Conservation (phyloP, 495 filamentous ascomycete genomes). For the Hypoxylon perforatum region DNA sequence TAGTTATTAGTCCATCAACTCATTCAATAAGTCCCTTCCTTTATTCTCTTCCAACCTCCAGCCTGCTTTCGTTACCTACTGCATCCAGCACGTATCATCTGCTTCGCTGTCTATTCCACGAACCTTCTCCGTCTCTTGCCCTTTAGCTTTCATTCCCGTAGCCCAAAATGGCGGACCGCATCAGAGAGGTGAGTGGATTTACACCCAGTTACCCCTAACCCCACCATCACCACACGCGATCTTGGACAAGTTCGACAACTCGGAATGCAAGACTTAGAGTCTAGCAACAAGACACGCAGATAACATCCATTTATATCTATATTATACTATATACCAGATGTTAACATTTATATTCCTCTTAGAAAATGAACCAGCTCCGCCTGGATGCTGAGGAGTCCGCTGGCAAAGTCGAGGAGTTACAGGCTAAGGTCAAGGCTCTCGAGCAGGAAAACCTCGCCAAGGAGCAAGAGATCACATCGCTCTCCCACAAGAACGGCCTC, state of each 20-base stretch:
- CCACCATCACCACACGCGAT: slow-evolving; percentile 52
- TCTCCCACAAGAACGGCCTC: slow-evolving; percentile 88
- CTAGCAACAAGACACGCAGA: neutral
- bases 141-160: slow-evolving; percentile 8
- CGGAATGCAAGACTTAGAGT: neutral
- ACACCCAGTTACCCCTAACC: slow-evolving; percentile 47
- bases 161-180: slow-evolving; percentile 69
- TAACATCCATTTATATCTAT: slow-evolving; percentile 16
- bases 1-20: slow-evolving; percentile 38
- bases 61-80: slow-evolving; percentile 34
- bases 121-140: slow-evolving; percentile 26
- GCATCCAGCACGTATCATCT: slow-evolving; percentile 34
- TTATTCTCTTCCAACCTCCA: slow-evolving; percentile 31
- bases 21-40: slow-evolving; percentile 41
- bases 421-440: slow-evolving; percentile 84
- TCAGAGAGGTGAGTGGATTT: slow-evolving; percentile 78
- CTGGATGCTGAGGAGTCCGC: slow-evolving; percentile 86
- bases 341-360: slow-evolving; percentile 34
- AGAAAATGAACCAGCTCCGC: slow-evolving; percentile 96
- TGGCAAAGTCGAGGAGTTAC: slow-evolving; percentile 84
- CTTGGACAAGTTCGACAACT: slow-evolving; percentile 6
- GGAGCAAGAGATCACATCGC: slow-evolving; percentile 97
- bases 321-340: slow-evolving; percentile 17
- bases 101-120: slow-evolving; percentile 24
- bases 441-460: slow-evolving; percentile 96